Evolutionary conservation across 129 eudicot genomes (phyloP), one percentile per base, ranked within the genome.

Genomic region (Pulicaria dysenterica): DNA sequence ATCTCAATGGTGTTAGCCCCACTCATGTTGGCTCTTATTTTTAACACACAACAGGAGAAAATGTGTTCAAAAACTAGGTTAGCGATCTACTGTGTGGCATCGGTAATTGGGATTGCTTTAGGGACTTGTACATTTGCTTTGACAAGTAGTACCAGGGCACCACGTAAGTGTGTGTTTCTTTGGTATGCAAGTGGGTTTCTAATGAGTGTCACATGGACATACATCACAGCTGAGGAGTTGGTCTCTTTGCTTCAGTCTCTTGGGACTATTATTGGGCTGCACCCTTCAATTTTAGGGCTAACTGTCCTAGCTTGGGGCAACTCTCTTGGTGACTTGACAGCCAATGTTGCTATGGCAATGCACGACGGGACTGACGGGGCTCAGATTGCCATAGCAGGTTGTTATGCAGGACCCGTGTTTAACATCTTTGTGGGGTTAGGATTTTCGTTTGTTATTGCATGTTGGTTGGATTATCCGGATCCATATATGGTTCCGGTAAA

Each of bases 281-380:
- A 72, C 59, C 82, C 96, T 65, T 83, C 87, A 36, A 55, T 85
- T 13, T 58, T 89, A 42, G 91, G 85, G 48, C 67, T 85, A 3
- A 85, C 95, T 17, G 74, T 89, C 19, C 78, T 85, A 60, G 91
- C 91, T 17, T 89, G 91, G 95, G 95, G 95, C 0, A 89, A 89
- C 70, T 85, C 91, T 12, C 37, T 77, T 7, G 95, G 91, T 36
- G 95, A 89, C 50, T 63, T 89, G 80, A 69, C 83, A 0, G 75
- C 91, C 3, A 81, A 83, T 64, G 74, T 79, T 24, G 78, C 89
- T 24, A 59, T 89, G 89, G 85, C 95, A 44, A 17, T 66, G 73
- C 73, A 71, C n/a, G 95, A 84, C 6, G 89, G 95, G 42, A 61
- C 86, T 2, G 79, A 70, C 7, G 95, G 95, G 67, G 87, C 80